These are phyloP conservation scores for Arctium minus DNA, from an alignment of 129 eudicot species.

Conservation along the genomic window DNA sequence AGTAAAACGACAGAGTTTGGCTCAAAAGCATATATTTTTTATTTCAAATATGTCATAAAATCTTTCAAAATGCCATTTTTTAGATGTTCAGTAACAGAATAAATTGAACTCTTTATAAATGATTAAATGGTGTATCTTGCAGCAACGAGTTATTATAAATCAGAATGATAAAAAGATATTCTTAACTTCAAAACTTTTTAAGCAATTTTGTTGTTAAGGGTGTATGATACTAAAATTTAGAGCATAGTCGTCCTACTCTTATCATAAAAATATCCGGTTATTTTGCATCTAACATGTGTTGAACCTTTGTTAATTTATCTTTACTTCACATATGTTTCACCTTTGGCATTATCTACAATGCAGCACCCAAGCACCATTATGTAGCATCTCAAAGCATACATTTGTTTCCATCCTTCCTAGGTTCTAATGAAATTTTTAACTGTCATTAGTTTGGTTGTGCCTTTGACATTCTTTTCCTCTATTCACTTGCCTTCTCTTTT, in stretches of 20 bases:
- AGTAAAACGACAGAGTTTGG: background rate
- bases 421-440: background rate
- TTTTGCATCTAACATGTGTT: background rate
- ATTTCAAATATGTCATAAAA: background rate
- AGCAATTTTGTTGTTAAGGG: too few relatives aligned
- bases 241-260: too few relatives aligned
- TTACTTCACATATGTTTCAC: background rate
- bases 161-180: too few relatives aligned
- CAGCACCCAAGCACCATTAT: background rate
- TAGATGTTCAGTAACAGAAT: background rate
- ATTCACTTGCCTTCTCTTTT: too few relatives aligned
- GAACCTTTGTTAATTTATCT: background rate
- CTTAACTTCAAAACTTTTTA: too few relatives aligned
- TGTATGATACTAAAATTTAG: too few relatives aligned
- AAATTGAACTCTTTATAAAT: background rate
- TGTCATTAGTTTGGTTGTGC: background rate
- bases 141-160: too few relatives aligned
- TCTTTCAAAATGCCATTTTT: background rate
- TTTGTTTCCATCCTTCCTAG: background rate
- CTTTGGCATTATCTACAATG: background rate
- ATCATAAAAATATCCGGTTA: background rate
- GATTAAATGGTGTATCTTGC: too few relatives aligned
- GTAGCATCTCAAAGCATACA: background rate
- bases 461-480: background rate
- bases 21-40: background rate